Conservation (phyloP, 2,329 filamentous ascomycete genomes). For the Pseudogymnoascus destructans region DNA sequence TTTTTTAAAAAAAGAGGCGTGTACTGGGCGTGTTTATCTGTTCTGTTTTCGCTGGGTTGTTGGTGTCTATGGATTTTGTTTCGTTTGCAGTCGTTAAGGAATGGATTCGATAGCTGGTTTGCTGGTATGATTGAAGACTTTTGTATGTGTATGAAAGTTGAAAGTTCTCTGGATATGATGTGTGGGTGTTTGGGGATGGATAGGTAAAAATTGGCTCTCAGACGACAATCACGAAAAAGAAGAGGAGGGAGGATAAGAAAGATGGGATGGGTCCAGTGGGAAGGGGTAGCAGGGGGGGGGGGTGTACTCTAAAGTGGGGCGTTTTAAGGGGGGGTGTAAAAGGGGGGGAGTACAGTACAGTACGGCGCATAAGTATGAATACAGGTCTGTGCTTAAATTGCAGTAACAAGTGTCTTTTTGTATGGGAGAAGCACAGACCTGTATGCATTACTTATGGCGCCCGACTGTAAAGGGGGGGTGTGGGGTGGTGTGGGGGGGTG, state of each 20-base stretch:
- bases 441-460: too few relatives aligned
- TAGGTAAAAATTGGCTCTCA: conserved; percentile 4
- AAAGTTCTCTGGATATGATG: background rate
- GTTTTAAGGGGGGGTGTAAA: too few relatives aligned
- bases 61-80: background rate
- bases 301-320: too few relatives aligned
- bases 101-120: background rate
- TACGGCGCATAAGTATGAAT: too few relatives aligned
- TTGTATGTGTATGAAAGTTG: background rate
- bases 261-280: conserved; percentile 6
- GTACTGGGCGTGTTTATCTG: background rate
- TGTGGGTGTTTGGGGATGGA: background rate
- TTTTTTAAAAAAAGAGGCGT: background rate
- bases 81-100: background rate
- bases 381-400: too few relatives aligned
- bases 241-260: background rate
- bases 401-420: too few relatives aligned
- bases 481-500: conserved; percentile 12
- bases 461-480: too few relatives aligned
- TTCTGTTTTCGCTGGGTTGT: background rate
- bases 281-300: conserved; percentile 14
- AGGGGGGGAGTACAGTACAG: too few relatives aligned
- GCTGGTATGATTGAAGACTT: background rate
- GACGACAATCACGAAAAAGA: background rate
- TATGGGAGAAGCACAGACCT: too few relatives aligned